Evolutionary conservation across 2,329 filamentous ascomycete genomes (phyloP).

Genomic region (Ploettnerulaceae sp.): DNA sequence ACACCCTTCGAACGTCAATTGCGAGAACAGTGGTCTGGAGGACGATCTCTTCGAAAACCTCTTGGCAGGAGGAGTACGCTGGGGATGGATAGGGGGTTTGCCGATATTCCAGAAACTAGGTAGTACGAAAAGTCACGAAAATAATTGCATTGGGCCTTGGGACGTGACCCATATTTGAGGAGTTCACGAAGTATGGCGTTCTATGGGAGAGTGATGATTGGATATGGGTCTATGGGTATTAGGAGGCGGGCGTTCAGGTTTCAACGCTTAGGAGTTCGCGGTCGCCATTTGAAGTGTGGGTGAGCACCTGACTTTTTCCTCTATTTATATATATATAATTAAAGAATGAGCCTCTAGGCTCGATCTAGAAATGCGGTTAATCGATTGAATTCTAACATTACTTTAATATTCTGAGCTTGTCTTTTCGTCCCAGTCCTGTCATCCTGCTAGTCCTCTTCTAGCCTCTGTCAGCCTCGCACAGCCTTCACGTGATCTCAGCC

Average conservation of each 20-base stretch:
- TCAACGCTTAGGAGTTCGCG: not conserved
- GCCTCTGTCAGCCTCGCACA: slow-evolving; percentile 4
- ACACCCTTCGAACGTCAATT: slow-evolving; percentile 40
- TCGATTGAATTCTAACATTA: too few species aligned
- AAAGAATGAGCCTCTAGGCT: too few species aligned
- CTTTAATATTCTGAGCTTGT: not conserved
- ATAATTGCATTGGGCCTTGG: slow-evolving; percentile 9
- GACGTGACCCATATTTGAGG: slow-evolving; percentile 1
- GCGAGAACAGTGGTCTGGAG: slow-evolving; percentile 30
- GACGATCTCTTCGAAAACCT: slow-evolving; percentile 19
- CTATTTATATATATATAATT: not conserved
- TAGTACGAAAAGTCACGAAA: slow-evolving; percentile 17
- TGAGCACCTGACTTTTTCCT: not conserved
- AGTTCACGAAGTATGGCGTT: slow-evolving; percentile 18
- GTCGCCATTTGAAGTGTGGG: not conserved
- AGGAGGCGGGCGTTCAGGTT: slow-evolving; percentile 15
- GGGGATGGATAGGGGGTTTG: slow-evolving; percentile 25
- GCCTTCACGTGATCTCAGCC: slow-evolving; percentile 2
- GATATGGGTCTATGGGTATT: slow-evolving; percentile 16
- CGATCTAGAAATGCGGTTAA: not conserved
- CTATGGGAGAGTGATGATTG: slow-evolving; percentile 19
- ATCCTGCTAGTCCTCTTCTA: not conserved
- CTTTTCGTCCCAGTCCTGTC: not conserved
- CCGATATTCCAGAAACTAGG: slow-evolving; percentile 27
- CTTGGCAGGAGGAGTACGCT: slow-evolving; percentile 22